Conservation (phyloP, 495 filamentous ascomycete genomes). For the Bacidia gigantensis region DNA sequence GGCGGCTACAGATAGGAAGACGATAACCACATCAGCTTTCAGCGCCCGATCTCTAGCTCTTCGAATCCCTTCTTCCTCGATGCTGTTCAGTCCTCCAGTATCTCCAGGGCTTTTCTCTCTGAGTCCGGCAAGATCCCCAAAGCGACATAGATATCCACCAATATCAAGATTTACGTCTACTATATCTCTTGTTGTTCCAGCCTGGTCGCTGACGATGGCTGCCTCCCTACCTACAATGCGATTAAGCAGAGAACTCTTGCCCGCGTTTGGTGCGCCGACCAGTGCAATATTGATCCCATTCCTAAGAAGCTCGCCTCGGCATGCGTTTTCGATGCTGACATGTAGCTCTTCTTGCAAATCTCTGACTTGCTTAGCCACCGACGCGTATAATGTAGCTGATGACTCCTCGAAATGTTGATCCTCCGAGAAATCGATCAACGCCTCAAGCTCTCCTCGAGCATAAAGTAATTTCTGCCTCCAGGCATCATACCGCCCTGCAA, state of each 20-base stretch:
- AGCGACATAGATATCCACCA: slow-evolving; percentile 70
- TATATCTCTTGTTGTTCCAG: slow-evolving; percentile 86
- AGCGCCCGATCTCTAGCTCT: slow-evolving; percentile 67
- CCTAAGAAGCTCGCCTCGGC: slow-evolving; percentile 70
- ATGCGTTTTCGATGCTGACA: slow-evolving; percentile 58
- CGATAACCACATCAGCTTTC: slow-evolving; percentile 76
- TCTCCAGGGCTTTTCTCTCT: slow-evolving; percentile 16
- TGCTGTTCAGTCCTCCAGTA: slow-evolving; percentile 40
- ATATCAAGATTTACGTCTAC: slow-evolving; percentile 87
- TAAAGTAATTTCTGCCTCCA: slow-evolving; percentile 70
- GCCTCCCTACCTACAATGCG: slow-evolving; percentile 83
- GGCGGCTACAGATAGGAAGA: slow-evolving; percentile 57
- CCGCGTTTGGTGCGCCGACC: slow-evolving; percentile 83
- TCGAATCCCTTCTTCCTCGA: slow-evolving; percentile 85
- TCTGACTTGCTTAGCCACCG: slow-evolving; percentile 49
- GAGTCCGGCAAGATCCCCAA: slow-evolving; percentile 89
- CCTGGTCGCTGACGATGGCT: slow-evolving; percentile 82
- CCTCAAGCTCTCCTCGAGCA: slow-evolving; percentile 83
- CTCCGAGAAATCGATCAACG: slow-evolving; percentile 91
- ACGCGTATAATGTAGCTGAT: slow-evolving; percentile 51
- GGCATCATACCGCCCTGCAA: slow-evolving; percentile 67
- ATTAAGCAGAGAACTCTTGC: slow-evolving; percentile 91
- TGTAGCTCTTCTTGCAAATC: slow-evolving; percentile 46
- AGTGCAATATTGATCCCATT: slow-evolving; percentile 77
- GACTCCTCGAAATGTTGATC: slow-evolving; percentile 95